Percentiles rank a stretch among this genome's conserved stretches.
These are phyloP conservation scores for Pichia sp. DNA, from an alignment of 1,139 yeast species.

Conservation along the genomic window DNA sequence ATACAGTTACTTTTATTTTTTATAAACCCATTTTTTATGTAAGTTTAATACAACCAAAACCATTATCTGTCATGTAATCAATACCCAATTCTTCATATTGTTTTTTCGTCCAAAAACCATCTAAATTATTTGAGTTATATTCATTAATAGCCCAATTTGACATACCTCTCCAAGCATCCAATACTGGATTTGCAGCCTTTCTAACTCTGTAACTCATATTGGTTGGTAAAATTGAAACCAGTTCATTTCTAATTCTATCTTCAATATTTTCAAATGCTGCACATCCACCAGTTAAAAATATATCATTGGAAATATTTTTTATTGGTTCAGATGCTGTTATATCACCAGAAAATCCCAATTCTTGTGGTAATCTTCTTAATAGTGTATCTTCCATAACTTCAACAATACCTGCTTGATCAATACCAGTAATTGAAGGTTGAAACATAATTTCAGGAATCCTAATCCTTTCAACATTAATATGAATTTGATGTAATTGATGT, in stretches of 20 bases:
- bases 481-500: slow-evolving; percentile 80
- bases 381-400: slow-evolving; percentile 71
- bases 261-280: slow-evolving; percentile 60
- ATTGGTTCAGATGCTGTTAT: slow-evolving; percentile 28
- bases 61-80: slow-evolving; percentile 84
- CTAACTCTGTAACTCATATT: slow-evolving; percentile 58
- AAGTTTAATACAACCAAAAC: slow-evolving; percentile 44
- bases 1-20: no score
- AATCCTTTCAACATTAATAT: slow-evolving; percentile 82
- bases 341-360: slow-evolving; percentile 47
- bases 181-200: slow-evolving; percentile 57
- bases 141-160: slow-evolving; percentile 59
- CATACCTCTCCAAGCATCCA: slow-evolving; percentile 96
- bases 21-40: neutral
- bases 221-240: slow-evolving; percentile 64
- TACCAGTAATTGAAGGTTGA: slow-evolving; percentile 92
- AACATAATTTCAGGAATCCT: slow-evolving; percentile 88
- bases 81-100: slow-evolving; percentile 88
- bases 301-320: slow-evolving; percentile 45
- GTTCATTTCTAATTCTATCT: slow-evolving; percentile 59
- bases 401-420: slow-evolving; percentile 87
- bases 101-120: slow-evolving; percentile 43
- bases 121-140: slow-evolving; percentile 2
- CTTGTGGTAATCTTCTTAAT: slow-evolving; percentile 51
- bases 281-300: slow-evolving; percentile 85